phyloP scores from a whole-genome alignment of 2,329 filamentous ascomycete species.

The Talaromyces albobiverticillius region DNA sequence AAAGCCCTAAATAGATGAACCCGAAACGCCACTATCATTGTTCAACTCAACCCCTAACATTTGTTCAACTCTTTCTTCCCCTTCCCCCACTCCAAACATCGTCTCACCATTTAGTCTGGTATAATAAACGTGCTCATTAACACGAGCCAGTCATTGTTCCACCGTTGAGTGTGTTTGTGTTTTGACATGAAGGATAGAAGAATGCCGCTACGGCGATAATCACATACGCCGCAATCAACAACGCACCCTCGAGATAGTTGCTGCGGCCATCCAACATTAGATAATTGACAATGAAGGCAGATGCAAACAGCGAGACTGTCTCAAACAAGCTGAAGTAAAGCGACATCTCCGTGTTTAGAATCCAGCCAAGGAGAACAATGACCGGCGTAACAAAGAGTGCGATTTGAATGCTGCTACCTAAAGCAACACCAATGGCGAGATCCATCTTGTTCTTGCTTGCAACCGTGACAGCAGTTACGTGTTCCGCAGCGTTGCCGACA shows the following conservation, averaged over 20 bases:
- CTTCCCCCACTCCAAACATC: no score
- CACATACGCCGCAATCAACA: slow-evolving; percentile 65
- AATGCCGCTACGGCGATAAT: slow-evolving; percentile 67
- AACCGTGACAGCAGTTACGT: slow-evolving; percentile 69
- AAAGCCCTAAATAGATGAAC: not conserved
- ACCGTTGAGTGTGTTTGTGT: slow-evolving; percentile 40
- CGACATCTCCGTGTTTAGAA: slow-evolving; percentile 65
- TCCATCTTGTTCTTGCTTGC: slow-evolving; percentile 77
- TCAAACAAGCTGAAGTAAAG: slow-evolving; percentile 87
- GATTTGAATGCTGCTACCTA: slow-evolving; percentile 70
- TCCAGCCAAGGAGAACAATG: slow-evolving; percentile 70
- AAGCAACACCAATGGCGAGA: slow-evolving; percentile 67
- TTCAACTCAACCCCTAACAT: not conserved
- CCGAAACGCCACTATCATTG: not conserved
- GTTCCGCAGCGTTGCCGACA: slow-evolving; percentile 70
- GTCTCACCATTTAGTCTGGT: not conserved
- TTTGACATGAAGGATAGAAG: slow-evolving; percentile 57
- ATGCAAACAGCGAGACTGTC: slow-evolving; percentile 81
- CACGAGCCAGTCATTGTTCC: slow-evolving; percentile 17
- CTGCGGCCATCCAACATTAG: slow-evolving; percentile 79
- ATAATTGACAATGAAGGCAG: slow-evolving; percentile 83
- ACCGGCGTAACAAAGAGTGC: slow-evolving; percentile 68
- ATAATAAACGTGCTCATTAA: not conserved
- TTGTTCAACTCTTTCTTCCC: no score
- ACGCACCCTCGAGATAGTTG: slow-evolving; percentile 75